These are phyloP conservation scores for Sporothrix brasiliensis DNA, from an alignment of 2,329 filamentous ascomycete genomes.

Conservation along the genomic window DNA sequence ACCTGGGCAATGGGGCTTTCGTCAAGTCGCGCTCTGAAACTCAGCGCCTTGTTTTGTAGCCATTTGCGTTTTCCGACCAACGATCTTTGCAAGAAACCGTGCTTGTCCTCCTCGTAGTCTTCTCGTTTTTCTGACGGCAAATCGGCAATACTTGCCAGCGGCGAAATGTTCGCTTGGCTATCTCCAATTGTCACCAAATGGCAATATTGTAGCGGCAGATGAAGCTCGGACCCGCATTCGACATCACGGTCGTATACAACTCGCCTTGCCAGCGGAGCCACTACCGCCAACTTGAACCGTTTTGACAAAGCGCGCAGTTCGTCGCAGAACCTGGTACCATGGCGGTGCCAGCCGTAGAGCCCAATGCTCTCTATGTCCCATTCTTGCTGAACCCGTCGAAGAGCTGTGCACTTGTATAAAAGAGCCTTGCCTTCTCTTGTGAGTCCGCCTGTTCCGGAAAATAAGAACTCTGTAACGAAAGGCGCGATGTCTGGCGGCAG, in stretches of 20 bases:
- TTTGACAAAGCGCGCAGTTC: background rate
- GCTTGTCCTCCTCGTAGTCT: constrained; percentile 1
- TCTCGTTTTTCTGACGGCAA: background rate
- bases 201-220: background rate
- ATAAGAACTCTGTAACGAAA: background rate
- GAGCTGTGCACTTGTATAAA: background rate
- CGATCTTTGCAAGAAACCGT: constrained; percentile 1
- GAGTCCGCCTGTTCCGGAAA: background rate
- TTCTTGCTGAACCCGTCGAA: constrained; percentile 5
- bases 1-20: background rate
- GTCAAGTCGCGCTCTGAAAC: background rate
- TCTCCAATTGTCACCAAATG: background rate
- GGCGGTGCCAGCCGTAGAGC: background rate
- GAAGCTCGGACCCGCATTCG: background rate
- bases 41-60: constrained; percentile 6
- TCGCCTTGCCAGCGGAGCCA: constrained; percentile 1
- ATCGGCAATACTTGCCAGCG: background rate
- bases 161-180: background rate
- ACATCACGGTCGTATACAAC: constrained; percentile 1
- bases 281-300: background rate
- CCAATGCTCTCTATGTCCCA: background rate
- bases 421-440: background rate
- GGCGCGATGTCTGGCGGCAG: background rate
- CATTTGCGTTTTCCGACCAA: constrained; percentile 4
- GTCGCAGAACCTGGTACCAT: background rate